Conservation (phyloP, 83 land plant genomes). For the Picea abies region DNA sequence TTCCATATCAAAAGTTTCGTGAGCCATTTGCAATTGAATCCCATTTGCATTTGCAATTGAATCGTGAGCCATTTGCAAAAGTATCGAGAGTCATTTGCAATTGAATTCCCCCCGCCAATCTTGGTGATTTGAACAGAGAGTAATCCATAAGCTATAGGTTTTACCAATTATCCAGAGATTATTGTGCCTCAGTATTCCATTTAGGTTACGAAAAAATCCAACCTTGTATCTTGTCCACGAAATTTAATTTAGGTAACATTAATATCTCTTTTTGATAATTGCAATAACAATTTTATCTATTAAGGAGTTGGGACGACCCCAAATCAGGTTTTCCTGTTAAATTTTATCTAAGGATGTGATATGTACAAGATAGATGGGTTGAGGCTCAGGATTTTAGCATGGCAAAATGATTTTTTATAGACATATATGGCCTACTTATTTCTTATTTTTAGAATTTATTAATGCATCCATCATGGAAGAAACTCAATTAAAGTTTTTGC, state of each 20-base stretch:
- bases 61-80: too few species aligned
- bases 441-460: too few species aligned
- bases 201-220: too few species aligned
- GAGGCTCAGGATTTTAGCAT: too few species aligned
- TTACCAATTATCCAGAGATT: not conserved
- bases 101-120: not conserved
- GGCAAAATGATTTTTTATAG: too few species aligned
- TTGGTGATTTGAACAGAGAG: not conserved
- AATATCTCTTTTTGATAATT: not conserved
- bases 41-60: too few species aligned
- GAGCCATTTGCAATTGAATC: too few species aligned
- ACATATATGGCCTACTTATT: too few species aligned
- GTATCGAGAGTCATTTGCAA: not conserved
- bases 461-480: too few species aligned
- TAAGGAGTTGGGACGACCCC: not conserved
- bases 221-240: not conserved
- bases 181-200: not conserved
- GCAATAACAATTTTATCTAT: not conserved
- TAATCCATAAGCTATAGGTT: not conserved
- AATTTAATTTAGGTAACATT: not conserved
- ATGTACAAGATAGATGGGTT: too few species aligned
- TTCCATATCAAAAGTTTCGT: not conserved
- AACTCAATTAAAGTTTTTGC: too few species aligned
- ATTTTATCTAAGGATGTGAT: too few species aligned
- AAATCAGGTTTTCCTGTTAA: not conserved